Evolutionary conservation across 192 early-diverging fungal species (phyloP), one percentile per base, ranked within the genome.

Genomic region (Tieghemiomyces parasiticus): DNA sequence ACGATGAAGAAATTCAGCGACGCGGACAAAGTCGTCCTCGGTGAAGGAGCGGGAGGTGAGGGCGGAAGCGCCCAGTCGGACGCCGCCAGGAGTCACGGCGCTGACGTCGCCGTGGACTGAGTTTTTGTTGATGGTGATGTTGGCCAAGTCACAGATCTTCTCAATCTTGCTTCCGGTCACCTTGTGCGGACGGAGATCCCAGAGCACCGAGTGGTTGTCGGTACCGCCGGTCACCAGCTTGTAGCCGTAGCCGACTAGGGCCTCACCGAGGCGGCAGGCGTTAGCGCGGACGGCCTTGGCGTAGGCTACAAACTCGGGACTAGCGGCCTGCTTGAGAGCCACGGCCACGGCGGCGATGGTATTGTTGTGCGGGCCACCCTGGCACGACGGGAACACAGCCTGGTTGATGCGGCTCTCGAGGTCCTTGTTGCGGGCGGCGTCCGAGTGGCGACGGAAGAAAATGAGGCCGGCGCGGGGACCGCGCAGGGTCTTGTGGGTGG

Each of bases 291-390:
- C 95, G 76, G 97, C 95, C 76, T 85, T 82, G 63, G 93, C 86
- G 68, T 99, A 99, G 64, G 77, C 65, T 64, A 89, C 88, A 74
- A 95, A 99, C 75, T 87, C 90, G 33, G 93, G 93, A 58, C 79
- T 76, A 53, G 90, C 92, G 16, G 81, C 97, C 78, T 97, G 97
- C 85, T 96, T 96, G 58, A 99, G 79, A 9, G 95, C 88, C 56
- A 99, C 95, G 52, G 97, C 97, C 42, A 99, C 78, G 33, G 80
- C 97, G 30, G 95, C 95, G 77, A 99, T 99, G 60, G 95, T 95
- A 88, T 99, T 97, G 86, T 99, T 99, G 85, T 99, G 97, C 33
- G 97, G 97, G 48, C 97, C 97, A 68, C 97, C 97, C 81, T 99
- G 97, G 82, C 90, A 92, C 63, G 90, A 91, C 50, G 97, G 97